Base-by-base conservation (phyloP, 1,284 basidiomycete species). In the Phylloboletellus chloephorus region DNA sequence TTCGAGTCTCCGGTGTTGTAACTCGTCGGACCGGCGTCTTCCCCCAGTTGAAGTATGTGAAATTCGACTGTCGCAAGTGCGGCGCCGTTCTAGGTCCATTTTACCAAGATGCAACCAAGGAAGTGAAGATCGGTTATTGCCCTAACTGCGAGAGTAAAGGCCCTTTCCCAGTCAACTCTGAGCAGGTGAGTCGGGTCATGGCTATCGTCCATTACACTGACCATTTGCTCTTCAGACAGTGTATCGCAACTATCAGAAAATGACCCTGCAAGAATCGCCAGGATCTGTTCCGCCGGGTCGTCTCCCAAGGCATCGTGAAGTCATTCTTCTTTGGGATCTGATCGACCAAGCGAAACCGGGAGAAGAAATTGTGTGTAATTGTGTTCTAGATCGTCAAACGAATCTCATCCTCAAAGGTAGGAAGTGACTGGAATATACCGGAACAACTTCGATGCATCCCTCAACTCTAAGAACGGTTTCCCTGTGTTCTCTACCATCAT, bases 391-490 rank as follows among this genome's bases (percentile, higher is more conserved):
- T 3, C 13, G 9, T 40, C 37, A 21, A 20, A 28, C 25, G 21
- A 20, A 28, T 37, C 50, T 62, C 33, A 64, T 25, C 30, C 12
- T 5, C 23, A 19, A 20, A 24, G 41, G 49, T 53, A 90, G 88
- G 93, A 97, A 73, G 82, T 96, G 15, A 98, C 95, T 5, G 95
- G 95, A 44, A 82, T 98, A 53, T 99, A 99, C 65, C 81, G 94
- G 52, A 99, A 99, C 71, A 98, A 98, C 66, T 98, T 98, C 55
- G 95, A 98, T 60, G 94, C 94, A 4, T 88, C 93, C 2, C 78
- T 99, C 54, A 98, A 99, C 67, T 85, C 92, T 33, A 98, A 98
- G 71, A 98, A 98, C 54, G 96, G 95, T 17, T 99, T 99, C 71
- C 95, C 95, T 0, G 96, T 99, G 29, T 99, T 99, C 69, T 94